Evolutionary conservation across 2,329 filamentous ascomycete genomes (phyloP).

Genomic region (Pseudopithomyces chartarum): DNA sequence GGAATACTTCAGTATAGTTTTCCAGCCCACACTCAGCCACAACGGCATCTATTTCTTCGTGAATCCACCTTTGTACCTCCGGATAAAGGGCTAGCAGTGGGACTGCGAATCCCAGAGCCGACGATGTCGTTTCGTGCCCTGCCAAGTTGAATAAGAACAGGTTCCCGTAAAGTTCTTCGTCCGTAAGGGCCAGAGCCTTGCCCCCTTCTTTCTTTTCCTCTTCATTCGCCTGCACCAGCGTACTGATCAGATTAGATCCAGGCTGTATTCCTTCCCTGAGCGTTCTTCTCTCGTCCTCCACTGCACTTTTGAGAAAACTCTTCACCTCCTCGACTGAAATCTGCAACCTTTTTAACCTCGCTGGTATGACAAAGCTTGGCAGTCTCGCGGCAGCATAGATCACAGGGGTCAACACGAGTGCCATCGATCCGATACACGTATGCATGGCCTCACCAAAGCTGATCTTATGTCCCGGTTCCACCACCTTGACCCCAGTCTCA

Average conservation of each 20-base stretch:
- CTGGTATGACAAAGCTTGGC: neutral
- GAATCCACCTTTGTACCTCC: constrained; percentile 52
- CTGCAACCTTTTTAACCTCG: neutral
- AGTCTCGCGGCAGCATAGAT: neutral
- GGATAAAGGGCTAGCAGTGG: constrained; percentile 53
- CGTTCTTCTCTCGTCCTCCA: neutral
- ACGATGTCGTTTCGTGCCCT: constrained; percentile 56
- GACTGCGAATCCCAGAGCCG: constrained; percentile 49
- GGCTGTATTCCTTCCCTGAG: neutral
- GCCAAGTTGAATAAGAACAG: constrained; percentile 55
- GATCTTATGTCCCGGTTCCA: neutral
- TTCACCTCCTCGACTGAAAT: neutral
- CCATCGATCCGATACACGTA: neutral
- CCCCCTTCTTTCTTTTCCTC: neutral
- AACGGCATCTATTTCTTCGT: constrained; percentile 31
- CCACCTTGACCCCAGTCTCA: neutral
- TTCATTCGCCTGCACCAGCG: neutral
- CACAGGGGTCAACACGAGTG: neutral
- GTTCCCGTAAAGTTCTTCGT: constrained; percentile 54
- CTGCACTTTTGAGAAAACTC: neutral
- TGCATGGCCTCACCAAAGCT: constrained; percentile 3
- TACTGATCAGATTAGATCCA: neutral
- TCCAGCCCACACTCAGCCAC: neutral
- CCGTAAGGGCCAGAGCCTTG: neutral
- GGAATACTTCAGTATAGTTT: neutral